Conservation (phyloP, 73 alveolate species). For the Paramecium caudatum region DNA sequence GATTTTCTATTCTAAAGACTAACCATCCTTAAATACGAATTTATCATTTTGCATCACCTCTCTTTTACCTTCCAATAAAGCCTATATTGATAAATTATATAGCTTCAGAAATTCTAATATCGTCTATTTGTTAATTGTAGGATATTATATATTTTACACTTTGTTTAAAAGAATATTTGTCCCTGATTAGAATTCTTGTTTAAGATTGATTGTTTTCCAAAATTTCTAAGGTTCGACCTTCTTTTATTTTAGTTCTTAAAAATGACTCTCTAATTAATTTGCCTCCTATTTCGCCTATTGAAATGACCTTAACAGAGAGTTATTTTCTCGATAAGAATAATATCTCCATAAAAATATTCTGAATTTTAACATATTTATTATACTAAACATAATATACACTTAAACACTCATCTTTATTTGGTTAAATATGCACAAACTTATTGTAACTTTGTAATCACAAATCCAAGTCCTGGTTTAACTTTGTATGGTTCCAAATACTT, state of each 20-base stretch:
- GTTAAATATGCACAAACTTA: neutral
- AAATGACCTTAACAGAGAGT: too few relatives aligned
- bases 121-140: too few relatives aligned
- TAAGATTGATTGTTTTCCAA: too few relatives aligned
- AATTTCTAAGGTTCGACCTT: too few relatives aligned
- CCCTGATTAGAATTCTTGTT: too few relatives aligned
- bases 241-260: too few relatives aligned
- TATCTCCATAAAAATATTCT: neutral
- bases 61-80: constrained; percentile 34
- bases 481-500: constrained; percentile 43
- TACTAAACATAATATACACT: neutral
- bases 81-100: constrained; percentile 1
- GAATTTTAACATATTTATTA: constrained; percentile 21
- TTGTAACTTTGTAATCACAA: neutral
- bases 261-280: too few relatives aligned
- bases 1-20: neutral
- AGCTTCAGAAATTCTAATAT: neutral
- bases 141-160: too few relatives aligned
- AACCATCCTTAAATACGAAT: constrained; percentile 22
- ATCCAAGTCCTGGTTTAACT: neutral
- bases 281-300: too few relatives aligned
- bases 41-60: constrained; percentile 11
- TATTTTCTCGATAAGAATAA: too few relatives aligned
- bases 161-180: too few relatives aligned
- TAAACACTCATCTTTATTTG: constrained; percentile 15